Conservation (phyloP, 2,329 filamentous ascomycete genomes). For the Talaromyces marneffei region DNA sequence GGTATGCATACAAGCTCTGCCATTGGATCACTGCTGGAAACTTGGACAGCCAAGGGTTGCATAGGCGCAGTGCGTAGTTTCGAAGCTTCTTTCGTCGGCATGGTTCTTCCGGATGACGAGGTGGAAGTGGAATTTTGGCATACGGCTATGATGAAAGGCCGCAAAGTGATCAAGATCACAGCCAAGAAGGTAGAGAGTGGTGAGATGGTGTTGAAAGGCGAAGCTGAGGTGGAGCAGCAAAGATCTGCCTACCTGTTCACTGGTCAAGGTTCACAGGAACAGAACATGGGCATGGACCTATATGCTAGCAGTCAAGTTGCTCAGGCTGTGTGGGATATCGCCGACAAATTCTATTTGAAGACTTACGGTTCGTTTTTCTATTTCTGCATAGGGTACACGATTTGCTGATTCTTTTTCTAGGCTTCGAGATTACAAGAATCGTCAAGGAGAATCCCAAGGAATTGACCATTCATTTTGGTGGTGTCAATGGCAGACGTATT, state of each 20-base stretch:
- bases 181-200: conserved; percentile 91
- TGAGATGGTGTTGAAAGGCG: conserved; percentile 89
- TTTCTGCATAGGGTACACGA: neutral
- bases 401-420: neutral
- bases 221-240: conserved; percentile 96
- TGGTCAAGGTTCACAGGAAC: conserved; percentile 94
- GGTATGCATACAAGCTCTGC: conserved; percentile 99
- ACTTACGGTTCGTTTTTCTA: conserved; percentile 65
- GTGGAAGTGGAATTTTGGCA: conserved; percentile 93
- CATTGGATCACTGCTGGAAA: conserved; percentile 91
- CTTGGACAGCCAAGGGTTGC: conserved; percentile 91
- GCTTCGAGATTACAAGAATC: conserved; percentile 92
- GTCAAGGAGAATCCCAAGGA: conserved; percentile 99
- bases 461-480: conserved; percentile 95
- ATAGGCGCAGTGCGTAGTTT: conserved; percentile 94
- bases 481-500: conserved; percentile 91
- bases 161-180: conserved; percentile 99
- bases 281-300: conserved; percentile 99
- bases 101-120: conserved; percentile 95
- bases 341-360: conserved; percentile 95
- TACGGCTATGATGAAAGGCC: conserved; percentile 92
- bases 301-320: conserved; percentile 90
- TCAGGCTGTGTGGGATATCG: conserved; percentile 94
- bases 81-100: conserved; percentile 89
- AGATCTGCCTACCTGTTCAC: conserved; percentile 97